Evolutionary conservation across 306 rosid genomes (phyloP).

Genomic region (Cucumis hystrix): DNA sequence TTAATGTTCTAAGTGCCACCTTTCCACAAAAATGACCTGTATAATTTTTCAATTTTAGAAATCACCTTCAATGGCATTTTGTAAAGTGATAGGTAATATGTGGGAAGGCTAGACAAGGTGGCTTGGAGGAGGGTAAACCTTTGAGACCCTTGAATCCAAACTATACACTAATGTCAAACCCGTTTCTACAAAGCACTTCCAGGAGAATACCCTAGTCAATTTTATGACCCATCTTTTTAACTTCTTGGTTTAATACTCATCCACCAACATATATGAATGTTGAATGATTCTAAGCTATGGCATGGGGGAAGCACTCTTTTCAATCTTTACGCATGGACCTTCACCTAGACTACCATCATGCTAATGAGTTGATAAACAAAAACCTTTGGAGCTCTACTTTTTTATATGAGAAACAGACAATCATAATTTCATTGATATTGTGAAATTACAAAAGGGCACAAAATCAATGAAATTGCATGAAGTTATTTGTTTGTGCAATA

Average conservation of each 20-base stretch:
- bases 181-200: background rate
- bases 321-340: background rate
- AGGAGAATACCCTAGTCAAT: background rate
- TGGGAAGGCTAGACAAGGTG: too few species aligned
- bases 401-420: too few species aligned
- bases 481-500: too few species aligned
- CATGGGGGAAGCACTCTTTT: background rate
- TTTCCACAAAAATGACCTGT: too few species aligned
- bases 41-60: too few species aligned
- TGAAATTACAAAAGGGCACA: too few species aligned
- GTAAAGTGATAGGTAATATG: too few species aligned
- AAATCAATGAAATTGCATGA: too few species aligned
- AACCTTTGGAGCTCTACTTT: background rate
- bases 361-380: background rate
- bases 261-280: background rate
- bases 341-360: background rate
- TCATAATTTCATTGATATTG: too few species aligned
- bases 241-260: background rate
- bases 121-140: background rate
- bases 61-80: too few species aligned
- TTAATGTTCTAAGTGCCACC: too few species aligned
- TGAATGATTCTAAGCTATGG: background rate
- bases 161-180: background rate
- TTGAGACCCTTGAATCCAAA: background rate
- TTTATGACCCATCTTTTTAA: background rate